phyloP scores from a whole-genome alignment of 257 asterid genomes.

The Phtheirospermum japonicum region DNA sequence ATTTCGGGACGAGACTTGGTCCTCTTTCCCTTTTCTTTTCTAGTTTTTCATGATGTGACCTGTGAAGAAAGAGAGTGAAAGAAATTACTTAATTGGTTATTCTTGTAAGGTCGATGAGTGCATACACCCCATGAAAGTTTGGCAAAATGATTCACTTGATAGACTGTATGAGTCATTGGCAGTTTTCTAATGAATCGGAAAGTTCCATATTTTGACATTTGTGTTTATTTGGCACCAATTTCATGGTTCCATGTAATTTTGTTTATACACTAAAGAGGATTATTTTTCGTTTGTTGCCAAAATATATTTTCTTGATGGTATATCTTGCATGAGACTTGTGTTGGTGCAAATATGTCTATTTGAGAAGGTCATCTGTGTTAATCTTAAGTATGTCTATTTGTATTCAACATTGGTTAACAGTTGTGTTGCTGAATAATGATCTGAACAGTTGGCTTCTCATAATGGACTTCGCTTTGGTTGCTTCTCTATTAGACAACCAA shows the following conservation, averaged over 20 bases:
- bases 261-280: not conserved
- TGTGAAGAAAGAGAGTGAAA: slow-evolving; percentile 7
- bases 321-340: slow-evolving; percentile 2
- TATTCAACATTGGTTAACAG: slow-evolving; percentile 23
- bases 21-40: not conserved
- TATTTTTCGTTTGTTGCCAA: not conserved
- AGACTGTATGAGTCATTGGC: not conserved
- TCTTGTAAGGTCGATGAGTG: not conserved
- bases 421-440: slow-evolving; percentile 34
- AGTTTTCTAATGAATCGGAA: not conserved
- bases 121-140: too few relatives aligned
- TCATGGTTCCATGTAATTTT: slow-evolving; percentile 7
- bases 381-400: slow-evolving; percentile 14
- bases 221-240: slow-evolving; percentile 11
- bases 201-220: slow-evolving; percentile 3
- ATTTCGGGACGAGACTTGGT: not conserved
- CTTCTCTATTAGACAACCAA: slow-evolving; percentile 36
- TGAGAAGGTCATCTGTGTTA: slow-evolving; percentile 2
- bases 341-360: not conserved
- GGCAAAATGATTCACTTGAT: not conserved
- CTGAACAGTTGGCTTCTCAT: slow-evolving; percentile 44
- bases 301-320: not conserved
- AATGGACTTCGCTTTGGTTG: slow-evolving; percentile 38
- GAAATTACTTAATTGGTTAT: not conserved
- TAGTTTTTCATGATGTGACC: slow-evolving; percentile 5